These are phyloP conservation scores for Dictyostelium discoideum DNA, from an alignment of 78 protist species.

Conservation along the genomic window DNA sequence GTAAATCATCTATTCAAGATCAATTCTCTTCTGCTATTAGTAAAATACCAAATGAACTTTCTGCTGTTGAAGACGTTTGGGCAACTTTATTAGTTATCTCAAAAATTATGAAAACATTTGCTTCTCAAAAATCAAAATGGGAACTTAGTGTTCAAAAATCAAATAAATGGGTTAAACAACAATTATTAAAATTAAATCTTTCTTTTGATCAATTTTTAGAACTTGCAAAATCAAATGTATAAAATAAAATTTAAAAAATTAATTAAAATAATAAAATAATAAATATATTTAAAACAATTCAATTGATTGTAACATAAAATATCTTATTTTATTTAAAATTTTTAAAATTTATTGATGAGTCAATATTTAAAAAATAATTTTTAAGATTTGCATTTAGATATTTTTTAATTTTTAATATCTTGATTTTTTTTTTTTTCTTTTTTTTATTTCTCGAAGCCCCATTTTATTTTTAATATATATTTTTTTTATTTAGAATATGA, in stretches of 20 bases:
- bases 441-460: background rate
- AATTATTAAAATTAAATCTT: background rate
- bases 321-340: too few relatives aligned
- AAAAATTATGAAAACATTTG: background rate
- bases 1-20: background rate
- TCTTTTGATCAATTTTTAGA: background rate
- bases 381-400: too few relatives aligned
- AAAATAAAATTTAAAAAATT: background rate
- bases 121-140: slow-evolving; percentile 32
- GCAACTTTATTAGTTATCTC: slow-evolving; percentile 34
- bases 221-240: slow-evolving; percentile 1
- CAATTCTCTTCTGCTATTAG: background rate
- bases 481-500: background rate
- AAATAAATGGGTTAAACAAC: slow-evolving; percentile 32
- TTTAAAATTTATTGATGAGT: too few relatives aligned
- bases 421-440: background rate
- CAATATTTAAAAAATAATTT: too few relatives aligned
- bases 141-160: slow-evolving; percentile 25
- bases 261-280: too few relatives aligned
- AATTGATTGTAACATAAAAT: too few relatives aligned
- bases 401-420: too few relatives aligned
- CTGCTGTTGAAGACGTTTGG: slow-evolving; percentile 21
- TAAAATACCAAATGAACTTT: background rate
- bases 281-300: too few relatives aligned
- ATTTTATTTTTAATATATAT: background rate